These are phyloP conservation scores for Bipolaris cookei DNA, from an alignment of 2,329 filamentous ascomycete genomes.

Conservation along the genomic window DNA sequence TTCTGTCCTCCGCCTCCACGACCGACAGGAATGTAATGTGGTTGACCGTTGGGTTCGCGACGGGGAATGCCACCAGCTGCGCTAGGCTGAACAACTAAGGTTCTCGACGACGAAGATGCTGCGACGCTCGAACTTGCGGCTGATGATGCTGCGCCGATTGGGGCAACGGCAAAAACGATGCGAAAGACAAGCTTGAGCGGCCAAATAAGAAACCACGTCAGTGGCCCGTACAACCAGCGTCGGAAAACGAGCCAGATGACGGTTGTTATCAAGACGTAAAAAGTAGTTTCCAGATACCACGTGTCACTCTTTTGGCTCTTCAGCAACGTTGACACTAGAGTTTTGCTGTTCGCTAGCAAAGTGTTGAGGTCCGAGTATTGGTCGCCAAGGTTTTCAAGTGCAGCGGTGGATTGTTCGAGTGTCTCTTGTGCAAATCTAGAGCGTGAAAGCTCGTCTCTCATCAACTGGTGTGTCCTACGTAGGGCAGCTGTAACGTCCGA, in stretches of 20 bases:
- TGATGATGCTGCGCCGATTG: constrained; percentile 53
- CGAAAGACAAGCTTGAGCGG: constrained; percentile 74
- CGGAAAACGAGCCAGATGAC: constrained; percentile 86
- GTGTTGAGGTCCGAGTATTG: constrained; percentile 80
- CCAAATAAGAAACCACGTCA: constrained; percentile 87
- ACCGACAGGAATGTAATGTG: constrained; percentile 56
- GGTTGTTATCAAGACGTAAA: constrained; percentile 80
- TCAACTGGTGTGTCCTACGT: constrained; percentile 82
- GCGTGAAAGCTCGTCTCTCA: constrained; percentile 81
- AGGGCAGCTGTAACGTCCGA: constrained; percentile 84
- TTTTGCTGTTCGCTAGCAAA: constrained; percentile 75
- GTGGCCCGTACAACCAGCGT: constrained; percentile 82
- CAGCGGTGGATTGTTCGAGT: constrained; percentile 80
- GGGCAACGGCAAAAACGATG: constrained; percentile 62
- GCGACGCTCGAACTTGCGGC: constrained; percentile 28
- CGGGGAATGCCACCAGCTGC: constrained; percentile 48
- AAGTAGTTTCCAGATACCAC: constrained; percentile 92
- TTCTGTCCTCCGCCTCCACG: constrained; percentile 56
- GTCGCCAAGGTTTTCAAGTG: constrained; percentile 79
- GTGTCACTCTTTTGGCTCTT: constrained; percentile 94
- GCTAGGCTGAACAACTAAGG: constrained; percentile 55
- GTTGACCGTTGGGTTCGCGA: constrained; percentile 39
- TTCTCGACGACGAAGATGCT: constrained; percentile 32
- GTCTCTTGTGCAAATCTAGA: constrained; percentile 91
- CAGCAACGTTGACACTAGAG: constrained; percentile 78